Evolutionary conservation across 139 green algal genomes (phyloP).

Genomic region (Dunaliella primolecta): DNA sequence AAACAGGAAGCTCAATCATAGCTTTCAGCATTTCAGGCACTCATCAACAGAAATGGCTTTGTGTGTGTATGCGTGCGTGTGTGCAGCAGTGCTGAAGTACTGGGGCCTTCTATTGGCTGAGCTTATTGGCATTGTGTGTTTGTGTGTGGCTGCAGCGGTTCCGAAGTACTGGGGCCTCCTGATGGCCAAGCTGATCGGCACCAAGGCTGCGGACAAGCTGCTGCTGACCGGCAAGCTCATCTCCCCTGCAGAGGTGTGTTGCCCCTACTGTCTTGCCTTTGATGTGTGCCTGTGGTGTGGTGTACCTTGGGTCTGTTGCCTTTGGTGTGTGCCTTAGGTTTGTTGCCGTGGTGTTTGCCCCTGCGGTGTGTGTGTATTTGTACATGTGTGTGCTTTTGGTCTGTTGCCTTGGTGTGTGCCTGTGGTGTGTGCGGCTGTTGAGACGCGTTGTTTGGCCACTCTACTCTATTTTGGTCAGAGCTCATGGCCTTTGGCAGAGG

Average conservation of each 20-base stretch:
- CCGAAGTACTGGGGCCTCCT: constrained; percentile 79
- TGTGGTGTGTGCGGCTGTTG: neutral
- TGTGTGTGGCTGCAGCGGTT: constrained; percentile 77
- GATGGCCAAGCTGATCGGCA: constrained; percentile 61
- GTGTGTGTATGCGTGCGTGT: too few species aligned
- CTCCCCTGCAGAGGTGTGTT: neutral
- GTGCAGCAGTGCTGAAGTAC: constrained; percentile 81
- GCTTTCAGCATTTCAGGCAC: too few species aligned
- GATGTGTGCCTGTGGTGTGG: neutral
- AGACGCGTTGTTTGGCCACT: neutral
- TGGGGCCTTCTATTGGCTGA: constrained; percentile 72
- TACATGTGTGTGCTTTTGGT: neutral
- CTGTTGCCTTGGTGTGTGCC: neutral
- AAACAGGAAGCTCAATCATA: too few species aligned
- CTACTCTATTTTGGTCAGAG: too few species aligned
- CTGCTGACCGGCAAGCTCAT: constrained; percentile 51
- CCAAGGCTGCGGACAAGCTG: constrained; percentile 53
- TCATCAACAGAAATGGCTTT: too few species aligned
- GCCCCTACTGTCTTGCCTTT: neutral
- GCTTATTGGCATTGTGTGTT: too few species aligned
- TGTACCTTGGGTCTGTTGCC: neutral
- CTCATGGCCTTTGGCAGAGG: too few species aligned
- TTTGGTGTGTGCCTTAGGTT: too few species aligned
- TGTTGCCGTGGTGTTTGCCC: too few species aligned
- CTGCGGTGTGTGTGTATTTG: too few species aligned